Conservation (phyloP, 805 yeast genomes). For the Lachancea fermentati region DNA sequence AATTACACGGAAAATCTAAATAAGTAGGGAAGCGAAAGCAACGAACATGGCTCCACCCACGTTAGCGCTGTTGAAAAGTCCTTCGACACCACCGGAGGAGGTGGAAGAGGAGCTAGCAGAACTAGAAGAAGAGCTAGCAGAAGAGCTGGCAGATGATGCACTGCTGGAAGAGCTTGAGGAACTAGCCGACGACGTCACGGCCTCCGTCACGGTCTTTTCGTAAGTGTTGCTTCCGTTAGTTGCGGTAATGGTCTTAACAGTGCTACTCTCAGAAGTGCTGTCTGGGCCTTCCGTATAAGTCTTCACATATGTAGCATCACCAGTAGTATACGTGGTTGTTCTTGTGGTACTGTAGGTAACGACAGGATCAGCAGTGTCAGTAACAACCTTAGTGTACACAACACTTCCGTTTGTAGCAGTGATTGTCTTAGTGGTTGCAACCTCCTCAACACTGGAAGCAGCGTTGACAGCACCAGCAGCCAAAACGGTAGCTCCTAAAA, state of each 20-base stretch:
- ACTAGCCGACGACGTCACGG: not conserved
- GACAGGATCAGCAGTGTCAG: slow-evolving; percentile 9
- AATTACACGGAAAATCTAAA: not conserved
- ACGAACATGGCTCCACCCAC: not conserved
- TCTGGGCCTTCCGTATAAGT: slow-evolving; percentile 10
- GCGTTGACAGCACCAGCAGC: slow-evolving; percentile 4
- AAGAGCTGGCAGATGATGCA: not conserved
- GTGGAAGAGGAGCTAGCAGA: slow-evolving; percentile 6
- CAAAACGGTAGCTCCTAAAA: not conserved
- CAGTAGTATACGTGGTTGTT: slow-evolving; percentile 6
- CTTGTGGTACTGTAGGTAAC: slow-evolving; percentile 8
- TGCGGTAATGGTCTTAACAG: slow-evolving; percentile 5
- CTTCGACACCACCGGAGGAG: slow-evolving; percentile 1
- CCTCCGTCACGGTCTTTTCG: slow-evolving; percentile 6
- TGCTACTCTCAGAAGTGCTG: slow-evolving; percentile 2
- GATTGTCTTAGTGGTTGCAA: slow-evolving; percentile 8
- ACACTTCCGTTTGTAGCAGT: slow-evolving; percentile 9
- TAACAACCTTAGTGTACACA: slow-evolving; percentile 10
- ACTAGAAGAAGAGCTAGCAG: not conserved
- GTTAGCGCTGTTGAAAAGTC: not conserved
- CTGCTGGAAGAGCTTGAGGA: not conserved
- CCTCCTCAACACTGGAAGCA: not conserved
- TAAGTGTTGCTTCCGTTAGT: slow-evolving; percentile 6
- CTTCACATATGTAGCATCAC: slow-evolving; percentile 9
- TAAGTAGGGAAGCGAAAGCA: not conserved